Conservation (phyloP, 2,329 filamentous ascomycete genomes). For the Emmonsiellopsis sp. region DNA sequence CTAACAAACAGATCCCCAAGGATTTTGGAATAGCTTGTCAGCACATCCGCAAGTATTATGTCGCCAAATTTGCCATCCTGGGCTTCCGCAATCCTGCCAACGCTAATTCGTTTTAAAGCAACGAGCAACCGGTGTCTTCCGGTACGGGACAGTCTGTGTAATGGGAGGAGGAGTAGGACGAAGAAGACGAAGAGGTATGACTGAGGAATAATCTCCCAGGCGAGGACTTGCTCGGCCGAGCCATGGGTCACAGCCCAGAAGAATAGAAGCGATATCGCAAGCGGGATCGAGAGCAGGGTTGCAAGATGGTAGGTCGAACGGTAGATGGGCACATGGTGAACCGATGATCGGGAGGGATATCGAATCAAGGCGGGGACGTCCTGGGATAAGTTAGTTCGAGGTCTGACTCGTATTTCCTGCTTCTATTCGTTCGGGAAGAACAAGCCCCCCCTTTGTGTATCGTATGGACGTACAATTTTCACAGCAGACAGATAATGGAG, state of each 20-base stretch:
- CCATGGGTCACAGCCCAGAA: conserved; percentile 79
- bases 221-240: conserved; percentile 57
- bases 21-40: conserved; percentile 92
- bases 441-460: neutral
- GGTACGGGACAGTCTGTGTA: conserved; percentile 56
- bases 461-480: conserved; percentile 55
- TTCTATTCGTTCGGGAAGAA: neutral
- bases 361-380: conserved; percentile 79
- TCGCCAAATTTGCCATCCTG: conserved; percentile 92
- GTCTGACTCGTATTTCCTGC: neutral
- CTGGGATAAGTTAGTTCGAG: conserved; percentile 26
- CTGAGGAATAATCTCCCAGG: conserved; percentile 79
- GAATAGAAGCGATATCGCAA: conserved; percentile 60
- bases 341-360: conserved; percentile 66
- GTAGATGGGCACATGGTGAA: conserved; percentile 65
- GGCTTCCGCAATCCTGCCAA: conserved; percentile 78
- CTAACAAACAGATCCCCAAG: conserved; percentile 82
- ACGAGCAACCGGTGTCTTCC: conserved; percentile 68
- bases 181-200: conserved; percentile 66
- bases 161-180: conserved; percentile 61
- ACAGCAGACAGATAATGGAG: conserved; percentile 72
- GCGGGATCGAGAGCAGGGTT: conserved; percentile 61
- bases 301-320: conserved; percentile 80
- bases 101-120: conserved; percentile 65
- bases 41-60: conserved; percentile 81